Evolutionary conservation across 257 asterid genomes (phyloP).

Genomic region (Solanum tarijense): DNA sequence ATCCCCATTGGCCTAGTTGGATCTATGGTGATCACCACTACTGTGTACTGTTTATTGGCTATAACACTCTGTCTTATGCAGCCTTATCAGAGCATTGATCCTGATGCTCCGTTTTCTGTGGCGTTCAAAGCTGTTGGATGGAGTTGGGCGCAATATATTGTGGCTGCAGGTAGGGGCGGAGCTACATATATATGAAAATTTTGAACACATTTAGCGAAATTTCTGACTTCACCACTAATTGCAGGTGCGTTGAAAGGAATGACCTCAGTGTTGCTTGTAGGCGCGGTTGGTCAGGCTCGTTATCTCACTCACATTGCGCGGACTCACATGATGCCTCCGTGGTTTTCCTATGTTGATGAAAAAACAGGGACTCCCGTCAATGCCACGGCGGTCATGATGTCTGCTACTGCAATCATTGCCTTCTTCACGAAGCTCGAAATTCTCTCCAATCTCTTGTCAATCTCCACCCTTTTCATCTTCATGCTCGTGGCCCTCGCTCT

Average conservation of each 20-base stretch:
- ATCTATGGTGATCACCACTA: constrained; percentile 50
- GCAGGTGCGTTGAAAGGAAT: constrained; percentile 57
- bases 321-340: constrained; percentile 66
- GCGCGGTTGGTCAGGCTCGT: constrained; percentile 68
- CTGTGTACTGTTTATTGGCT: constrained; percentile 47
- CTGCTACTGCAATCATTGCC: constrained; percentile 43
- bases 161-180: constrained; percentile 21
- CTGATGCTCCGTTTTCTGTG: constrained; percentile 49
- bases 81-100: constrained; percentile 30
- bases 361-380: constrained; percentile 54
- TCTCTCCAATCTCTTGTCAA: constrained; percentile 38
- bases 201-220: background rate
- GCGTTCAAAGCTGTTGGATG: constrained; percentile 46
- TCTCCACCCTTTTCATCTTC: constrained; percentile 53
- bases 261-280: constrained; percentile 51
- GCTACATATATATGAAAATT: background rate
- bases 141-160: constrained; percentile 58
- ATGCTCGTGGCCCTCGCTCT: constrained; percentile 51
- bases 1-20: constrained; percentile 70
- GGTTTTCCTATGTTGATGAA: constrained; percentile 51
- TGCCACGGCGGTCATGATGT: constrained; percentile 43
- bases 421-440: constrained; percentile 45
- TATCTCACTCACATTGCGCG: constrained; percentile 63
- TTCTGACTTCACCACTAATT: background rate
- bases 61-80: constrained; percentile 52